Evolutionary conservation across 495 filamentous ascomycete species (phyloP), one percentile per base, ranked within the genome.

Genomic region (Aspergillus avenaceus): DNA sequence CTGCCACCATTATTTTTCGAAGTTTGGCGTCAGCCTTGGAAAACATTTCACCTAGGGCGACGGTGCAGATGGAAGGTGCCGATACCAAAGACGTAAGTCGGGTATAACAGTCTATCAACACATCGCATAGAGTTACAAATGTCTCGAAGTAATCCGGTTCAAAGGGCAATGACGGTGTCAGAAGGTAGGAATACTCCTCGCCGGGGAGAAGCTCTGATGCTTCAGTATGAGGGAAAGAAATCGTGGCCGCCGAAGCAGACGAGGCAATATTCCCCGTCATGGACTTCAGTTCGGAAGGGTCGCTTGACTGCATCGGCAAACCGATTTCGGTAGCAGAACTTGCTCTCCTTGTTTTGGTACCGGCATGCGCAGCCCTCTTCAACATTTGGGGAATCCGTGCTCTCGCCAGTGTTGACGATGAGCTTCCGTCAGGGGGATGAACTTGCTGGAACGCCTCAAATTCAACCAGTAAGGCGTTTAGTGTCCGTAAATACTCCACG

Each of bases 101-200:
- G 41, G 83, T 83, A 67, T 99, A 99, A 58, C 83, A 88, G 58
- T 97, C 93, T 54, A 96, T 95, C 49, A 99, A 69, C 2, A 95
- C 88, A 65, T 99, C 95, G 69, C 93, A 97, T 21, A 99, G 74
- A 8, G 93, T 97, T n/a, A 91, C 86, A 67, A 97, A 97, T 0
- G 90, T 95, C 70, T 95, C 90, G 65, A 90, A 95, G 61, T 95
- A 99, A 67, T 99, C 93, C 8, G 92, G 92, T 42, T 97, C 93
- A 60, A 99, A 99, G 0, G 93, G 93, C 43, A 97, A 72, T n/a
- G 84, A 85, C 0, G 95, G 95, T 4, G 91, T 97, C 1, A 93
- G 73, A 5, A 99, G 82, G 65, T 91, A 84, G 0, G 83, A 82
- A 55, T 97, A 99, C 59, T 91, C 86, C 65, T 96, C 92, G 13